A percentile compares a stretch with the other conserved stretches of the same genome.
Conservation (phyloP, 176 grass and related monocot genomes). For the Pharus latifolius region DNA sequence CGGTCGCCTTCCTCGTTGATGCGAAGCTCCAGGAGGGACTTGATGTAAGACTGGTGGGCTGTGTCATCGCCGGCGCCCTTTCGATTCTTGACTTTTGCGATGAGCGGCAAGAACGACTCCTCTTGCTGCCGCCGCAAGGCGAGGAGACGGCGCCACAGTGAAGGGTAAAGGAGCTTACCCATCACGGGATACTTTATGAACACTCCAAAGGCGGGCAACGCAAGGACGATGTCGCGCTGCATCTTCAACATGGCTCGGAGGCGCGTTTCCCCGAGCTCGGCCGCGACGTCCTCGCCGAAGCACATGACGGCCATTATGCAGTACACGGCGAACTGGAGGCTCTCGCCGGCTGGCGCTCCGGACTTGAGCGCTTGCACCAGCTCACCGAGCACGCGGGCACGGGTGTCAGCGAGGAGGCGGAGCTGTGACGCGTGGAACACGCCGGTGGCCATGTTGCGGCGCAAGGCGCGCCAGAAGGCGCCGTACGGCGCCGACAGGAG, state of each 20-base stretch:
- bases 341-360: neutral
- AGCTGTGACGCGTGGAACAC: neutral
- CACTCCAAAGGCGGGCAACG: neutral
- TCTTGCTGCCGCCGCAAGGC: constrained; percentile 15
- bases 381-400: neutral
- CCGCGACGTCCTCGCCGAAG: neutral
- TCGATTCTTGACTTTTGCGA: neutral
- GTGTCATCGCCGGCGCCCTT: neutral
- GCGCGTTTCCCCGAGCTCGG: neutral
- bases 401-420: neutral
- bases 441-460: neutral
- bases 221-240: neutral
- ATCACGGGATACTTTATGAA: neutral
- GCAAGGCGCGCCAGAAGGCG: neutral
- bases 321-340: neutral
- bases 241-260: neutral
- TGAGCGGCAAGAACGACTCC: constrained; percentile 22
- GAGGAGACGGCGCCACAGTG: neutral
- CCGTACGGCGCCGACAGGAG: neutral
- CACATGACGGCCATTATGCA: neutral
- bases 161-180: neutral
- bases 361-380: neutral
- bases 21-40: neutral
- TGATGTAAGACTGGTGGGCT: neutral
- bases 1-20: neutral